These are phyloP conservation scores for Psidium guajava DNA, from an alignment of 345 rosid genomes.

Conservation along the genomic window DNA sequence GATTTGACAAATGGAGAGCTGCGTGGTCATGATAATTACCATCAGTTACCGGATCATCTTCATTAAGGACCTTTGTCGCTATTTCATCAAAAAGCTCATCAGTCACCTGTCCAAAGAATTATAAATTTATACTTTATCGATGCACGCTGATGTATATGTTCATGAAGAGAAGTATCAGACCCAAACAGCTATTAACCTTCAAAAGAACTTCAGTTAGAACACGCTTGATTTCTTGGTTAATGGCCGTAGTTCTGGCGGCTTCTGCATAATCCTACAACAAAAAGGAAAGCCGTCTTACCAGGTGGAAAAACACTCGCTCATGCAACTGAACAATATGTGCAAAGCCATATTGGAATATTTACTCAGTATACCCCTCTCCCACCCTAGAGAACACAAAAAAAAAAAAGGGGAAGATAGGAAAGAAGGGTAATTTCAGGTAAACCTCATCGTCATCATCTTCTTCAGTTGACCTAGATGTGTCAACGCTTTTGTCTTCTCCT, in stretches of 20 bases:
- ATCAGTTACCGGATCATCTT: constrained; percentile 49
- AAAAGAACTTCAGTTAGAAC: constrained; percentile 88
- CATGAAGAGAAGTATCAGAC: constrained; percentile 4
- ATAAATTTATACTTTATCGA: neutral
- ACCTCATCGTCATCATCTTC: constrained; percentile 90
- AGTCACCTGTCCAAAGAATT: constrained; percentile 57
- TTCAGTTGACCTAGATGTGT: constrained; percentile 66
- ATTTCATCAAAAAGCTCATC: constrained; percentile 94
- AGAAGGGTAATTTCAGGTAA: constrained; percentile 6
- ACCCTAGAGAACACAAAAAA: neutral
- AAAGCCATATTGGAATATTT: neutral
- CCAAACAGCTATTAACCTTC: constrained; percentile 41
- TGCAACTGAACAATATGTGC: neutral
- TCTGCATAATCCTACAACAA: constrained; percentile 67
- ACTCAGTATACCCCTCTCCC: neutral
- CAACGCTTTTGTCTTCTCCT: constrained; percentile 54
- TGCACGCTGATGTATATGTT: neutral
- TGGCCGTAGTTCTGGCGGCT: constrained; percentile 56
- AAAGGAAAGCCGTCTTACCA: neutral
- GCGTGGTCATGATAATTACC: constrained; percentile 27
- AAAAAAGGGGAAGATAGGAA: constrained; percentile 1
- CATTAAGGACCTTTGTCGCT: constrained; percentile 77
- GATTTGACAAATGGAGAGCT: neutral
- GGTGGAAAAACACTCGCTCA: neutral
- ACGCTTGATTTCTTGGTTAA: constrained; percentile 90